Conservation (phyloP, 148 eudicot species). For the Rheum nobile region DNA sequence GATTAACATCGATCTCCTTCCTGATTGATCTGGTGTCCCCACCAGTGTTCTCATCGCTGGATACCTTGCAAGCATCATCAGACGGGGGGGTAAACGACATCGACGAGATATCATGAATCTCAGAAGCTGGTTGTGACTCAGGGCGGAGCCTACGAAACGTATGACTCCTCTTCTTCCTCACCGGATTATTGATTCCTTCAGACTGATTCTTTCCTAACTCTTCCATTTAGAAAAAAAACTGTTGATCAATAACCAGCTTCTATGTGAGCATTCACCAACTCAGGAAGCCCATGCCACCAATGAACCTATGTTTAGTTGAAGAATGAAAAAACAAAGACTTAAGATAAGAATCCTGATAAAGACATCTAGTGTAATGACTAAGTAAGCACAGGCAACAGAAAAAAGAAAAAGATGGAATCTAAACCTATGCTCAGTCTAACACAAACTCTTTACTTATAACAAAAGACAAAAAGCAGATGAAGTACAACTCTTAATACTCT, state of each 20-base stretch:
- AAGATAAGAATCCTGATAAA: not conserved
- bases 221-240: slow-evolving; percentile 39
- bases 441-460: not conserved
- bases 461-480: not conserved
- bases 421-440: not conserved
- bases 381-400: not conserved
- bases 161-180: slow-evolving; percentile 56
- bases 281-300: not conserved
- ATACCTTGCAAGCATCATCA: slow-evolving; percentile 50
- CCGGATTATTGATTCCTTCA: slow-evolving; percentile 37
- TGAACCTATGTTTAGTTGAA: not conserved
- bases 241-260: not conserved
- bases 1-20: slow-evolving; percentile 68
- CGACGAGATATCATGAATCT: slow-evolving; percentile 34
- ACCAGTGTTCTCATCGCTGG: slow-evolving; percentile 60
- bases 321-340: not conserved
- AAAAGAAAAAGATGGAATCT: not conserved
- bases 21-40: slow-evolving; percentile 37
- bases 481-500: not conserved
- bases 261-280: not conserved
- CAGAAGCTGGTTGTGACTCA: slow-evolving; percentile 32
- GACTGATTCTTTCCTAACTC: slow-evolving; percentile 32
- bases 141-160: slow-evolving; percentile 52
- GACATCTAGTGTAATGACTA: not conserved
- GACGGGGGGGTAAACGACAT: slow-evolving; percentile 51